Evolutionary conservation across 2,329 filamentous ascomycete genomes (phyloP), one percentile per base, ranked within the genome.

Genomic region (Beauveria varroae): DNA sequence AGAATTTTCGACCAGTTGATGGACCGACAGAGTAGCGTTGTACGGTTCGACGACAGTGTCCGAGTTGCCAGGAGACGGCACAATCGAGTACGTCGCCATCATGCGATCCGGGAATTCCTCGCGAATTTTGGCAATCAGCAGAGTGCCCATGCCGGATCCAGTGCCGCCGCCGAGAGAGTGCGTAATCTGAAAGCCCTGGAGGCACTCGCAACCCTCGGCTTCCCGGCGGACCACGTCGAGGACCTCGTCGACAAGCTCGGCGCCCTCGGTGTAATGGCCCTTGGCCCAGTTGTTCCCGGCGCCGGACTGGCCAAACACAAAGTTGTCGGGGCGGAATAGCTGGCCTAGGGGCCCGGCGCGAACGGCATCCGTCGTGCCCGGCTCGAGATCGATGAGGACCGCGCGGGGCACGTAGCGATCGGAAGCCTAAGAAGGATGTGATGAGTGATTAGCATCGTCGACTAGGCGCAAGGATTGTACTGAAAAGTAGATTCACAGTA

Each of bases 201-300:
- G 93, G 86, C 91, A 97, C 86, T 99, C 95, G 76, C 95, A 98
- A 77, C 90, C 91, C 83, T 99, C 95, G 69, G 95, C 93, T 85
- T 99, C 95, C 73, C 95, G 93, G 76, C 95, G 95, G 75, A 99
- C 93, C 68, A 98, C 93, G 76, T 98, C 95, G 70, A 99, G 87
- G 70, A 98, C 93, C 74, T 97, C 86, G 83, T 99, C 95, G 69
- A 99, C 95, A 66, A 98, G 86, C 84, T 99, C 95, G 70, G 95
- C 95, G 86, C 95, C 95, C 84, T 99, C 95, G 68, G 95, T 99
- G 86, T 99, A 99, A 79, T 99, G 95, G 82, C 95, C 95, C 88
- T 98, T 99, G 79, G 95, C 95, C 95, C 95, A 99, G 87, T 98
- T 98, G 91, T 99, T 99, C 81, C 95, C 95, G 78, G 95, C 95